Evolutionary conservation across 83 land plant species (phyloP), one percentile per base, ranked within the genome.

Genomic region (Larix sibirica): DNA sequence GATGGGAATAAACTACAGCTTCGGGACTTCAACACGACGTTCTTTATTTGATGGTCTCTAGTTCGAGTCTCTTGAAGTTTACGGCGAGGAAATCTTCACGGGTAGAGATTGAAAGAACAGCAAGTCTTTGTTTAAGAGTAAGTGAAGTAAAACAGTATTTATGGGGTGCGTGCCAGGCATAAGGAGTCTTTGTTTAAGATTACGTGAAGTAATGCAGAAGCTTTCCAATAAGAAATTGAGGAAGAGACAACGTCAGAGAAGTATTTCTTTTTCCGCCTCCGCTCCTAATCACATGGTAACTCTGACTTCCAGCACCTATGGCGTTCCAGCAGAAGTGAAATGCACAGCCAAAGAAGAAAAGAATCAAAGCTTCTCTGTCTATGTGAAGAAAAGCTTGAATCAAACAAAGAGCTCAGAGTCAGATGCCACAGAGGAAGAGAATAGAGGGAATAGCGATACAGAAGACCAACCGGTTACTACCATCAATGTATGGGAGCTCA

Each of bases 291-390:
- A 83, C 12, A 23, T 59, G 79, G 84, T 83, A 16, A 21, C 84
- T 38, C 84, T 83, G 47, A 62, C 84, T 2, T 83, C 84, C 16
- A 83, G 71, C 56, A 74, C 84, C n/a, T 81, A 81, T 62, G 84
- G 84, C 3, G 42, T 61, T 17, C 68, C 80, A 23, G 31, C 54
- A 3, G 21, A 28, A 12, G 81, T 28, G 9, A 18, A 18, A 54
- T 50, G 47, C 4, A 80, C 36, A 4, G 17, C 40, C 56, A n/a
- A 40, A 26, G 4, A 13, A 33, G 21, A 24, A 36, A 18, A 4
- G 69, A 38, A 33, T 6, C 79, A 38, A 44, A 18, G 24, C 4
- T 20, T 38, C 8, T 28, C 28, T 28, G 40, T 17, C 0, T 76
- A 66, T 2, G 47, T 31, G 82, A 50, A 58, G 18, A 36, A 33